phyloP scores from a whole-genome alignment of 1,139 yeast genomes.

The Debaryomycetaceae sp. region DNA sequence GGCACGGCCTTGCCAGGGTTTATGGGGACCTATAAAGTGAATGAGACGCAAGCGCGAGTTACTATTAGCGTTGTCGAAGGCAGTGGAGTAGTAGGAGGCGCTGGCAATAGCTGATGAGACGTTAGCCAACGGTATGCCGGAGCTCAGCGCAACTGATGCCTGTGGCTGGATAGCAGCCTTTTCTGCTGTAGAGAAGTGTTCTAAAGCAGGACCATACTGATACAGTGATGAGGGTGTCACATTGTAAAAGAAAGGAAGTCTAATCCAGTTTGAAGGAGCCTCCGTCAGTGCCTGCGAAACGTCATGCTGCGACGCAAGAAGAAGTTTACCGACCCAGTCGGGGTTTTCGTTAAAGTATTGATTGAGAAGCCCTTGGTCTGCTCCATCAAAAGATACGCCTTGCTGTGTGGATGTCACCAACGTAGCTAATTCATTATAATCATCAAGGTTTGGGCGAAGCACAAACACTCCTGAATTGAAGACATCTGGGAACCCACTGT shows the following conservation, averaged over 20 bases:
- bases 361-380: slow-evolving; percentile 91
- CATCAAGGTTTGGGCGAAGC: slow-evolving; percentile 52
- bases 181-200: slow-evolving; percentile 40
- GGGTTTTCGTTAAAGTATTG: slow-evolving; percentile 62
- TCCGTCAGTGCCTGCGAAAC: slow-evolving; percentile 5
- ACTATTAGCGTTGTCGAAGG: slow-evolving; percentile 18
- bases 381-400: slow-evolving; percentile 76
- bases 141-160: slow-evolving; percentile 4
- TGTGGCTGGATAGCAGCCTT: not conserved
- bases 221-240: slow-evolving; percentile 83
- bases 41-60: slow-evolving; percentile 49
- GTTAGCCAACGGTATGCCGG: slow-evolving; percentile 1
- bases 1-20: slow-evolving; percentile 66
- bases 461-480: slow-evolving; percentile 88
- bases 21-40: slow-evolving; percentile 77
- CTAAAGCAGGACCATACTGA: slow-evolving; percentile 78
- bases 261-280: slow-evolving; percentile 50
- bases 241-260: slow-evolving; percentile 77
- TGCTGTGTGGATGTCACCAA: slow-evolving; percentile 25
- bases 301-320: slow-evolving; percentile 6
- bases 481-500: slow-evolving; percentile 93
- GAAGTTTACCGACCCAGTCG: slow-evolving; percentile 35
- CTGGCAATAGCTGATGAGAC: slow-evolving; percentile 8
- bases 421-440: slow-evolving; percentile 41
- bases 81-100: slow-evolving; percentile 22